A percentile compares a stretch with the other conserved stretches of the same genome.
Conservation (phyloP, 2,329 filamentous ascomycete species). For the Sarocladiaceae sp. region DNA sequence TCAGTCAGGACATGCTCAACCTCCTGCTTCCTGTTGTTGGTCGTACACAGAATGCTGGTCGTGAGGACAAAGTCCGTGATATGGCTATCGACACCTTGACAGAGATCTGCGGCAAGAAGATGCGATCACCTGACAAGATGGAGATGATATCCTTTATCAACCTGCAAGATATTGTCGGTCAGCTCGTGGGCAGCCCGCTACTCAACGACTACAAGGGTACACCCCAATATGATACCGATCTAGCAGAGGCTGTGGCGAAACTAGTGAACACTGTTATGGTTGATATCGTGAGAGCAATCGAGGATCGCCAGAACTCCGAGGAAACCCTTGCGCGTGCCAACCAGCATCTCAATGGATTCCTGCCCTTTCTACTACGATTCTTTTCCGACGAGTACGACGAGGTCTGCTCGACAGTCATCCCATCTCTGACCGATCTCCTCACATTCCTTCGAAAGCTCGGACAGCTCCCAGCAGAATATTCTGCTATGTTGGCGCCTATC, state of each 20-base stretch:
- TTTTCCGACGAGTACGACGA: conserved; percentile 98
- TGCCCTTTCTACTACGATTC: conserved; percentile 85
- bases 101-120: conserved; percentile 96
- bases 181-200: conserved; percentile 79
- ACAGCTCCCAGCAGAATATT: conserved; percentile 68
- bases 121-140: conserved; percentile 90
- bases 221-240: conserved; percentile 87
- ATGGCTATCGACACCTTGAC: conserved; percentile 92
- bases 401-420: conserved; percentile 92
- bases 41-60: conserved; percentile 56
- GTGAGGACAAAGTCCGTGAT: conserved; percentile 83
- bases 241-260: conserved; percentile 92
- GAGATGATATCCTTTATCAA: conserved; percentile 91
- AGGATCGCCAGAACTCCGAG: conserved; percentile 58
- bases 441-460: conserved; percentile 83
- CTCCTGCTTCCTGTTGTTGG: conserved; percentile 83
- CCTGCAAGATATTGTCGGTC: conserved; percentile 76
- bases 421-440: conserved; percentile 86
- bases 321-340: conserved; percentile 71
- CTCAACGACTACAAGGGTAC: conserved; percentile 76
- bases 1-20: conserved; percentile 83
- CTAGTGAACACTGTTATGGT: conserved; percentile 86
- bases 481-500: conserved; percentile 80
- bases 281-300: conserved; percentile 83
- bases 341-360: conserved; percentile 74